A percentile compares a stretch with the other conserved stretches of the same genome.
These are phyloP conservation scores for Botryobasidium botryosum DNA, from an alignment of 768 basidiomycete species.

Conservation along the genomic window DNA sequence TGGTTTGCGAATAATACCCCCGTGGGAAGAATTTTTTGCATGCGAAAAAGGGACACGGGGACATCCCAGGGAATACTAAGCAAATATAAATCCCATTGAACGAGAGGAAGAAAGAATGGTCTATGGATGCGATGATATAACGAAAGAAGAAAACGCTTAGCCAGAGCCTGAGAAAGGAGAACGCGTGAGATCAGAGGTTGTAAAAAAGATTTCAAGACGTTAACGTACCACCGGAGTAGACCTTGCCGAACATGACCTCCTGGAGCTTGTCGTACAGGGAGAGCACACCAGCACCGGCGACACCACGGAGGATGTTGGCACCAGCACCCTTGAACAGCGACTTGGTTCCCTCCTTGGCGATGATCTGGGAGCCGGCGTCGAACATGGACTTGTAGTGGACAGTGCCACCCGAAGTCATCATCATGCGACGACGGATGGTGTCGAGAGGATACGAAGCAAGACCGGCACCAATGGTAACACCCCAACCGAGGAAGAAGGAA, in stretches of 20 bases:
- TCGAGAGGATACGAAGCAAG: slow-evolving; percentile 93
- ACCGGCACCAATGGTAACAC: slow-evolving; percentile 98
- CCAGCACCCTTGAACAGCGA: slow-evolving; percentile 98
- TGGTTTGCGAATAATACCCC: too few species aligned
- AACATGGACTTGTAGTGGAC: slow-evolving; percentile 99
- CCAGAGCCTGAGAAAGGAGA: slow-evolving; percentile 24
- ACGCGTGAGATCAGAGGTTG: neutral
- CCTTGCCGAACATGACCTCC: slow-evolving; percentile 92
- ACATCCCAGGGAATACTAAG: too few species aligned
- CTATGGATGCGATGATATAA: too few species aligned
- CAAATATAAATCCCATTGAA: too few species aligned
- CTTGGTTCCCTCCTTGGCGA: slow-evolving; percentile 87
- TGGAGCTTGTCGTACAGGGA: slow-evolving; percentile 99
- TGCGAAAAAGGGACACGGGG: too few species aligned
- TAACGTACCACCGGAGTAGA: slow-evolving; percentile 84
- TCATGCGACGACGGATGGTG: slow-evolving; percentile 99
- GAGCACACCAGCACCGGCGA: slow-evolving; percentile 98
- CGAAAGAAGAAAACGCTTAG: slow-evolving; percentile 19
- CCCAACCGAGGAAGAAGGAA: slow-evolving; percentile 95
- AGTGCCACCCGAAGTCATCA: slow-evolving; percentile 97
- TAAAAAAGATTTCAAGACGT: neutral
- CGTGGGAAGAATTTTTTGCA: too few species aligned
- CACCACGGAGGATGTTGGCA: slow-evolving; percentile 83
- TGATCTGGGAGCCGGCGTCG: slow-evolving; percentile 86
- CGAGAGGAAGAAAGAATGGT: too few species aligned